phyloP scores from a whole-genome alignment of 139 green algal species.

The Closterium sp. region DNA sequence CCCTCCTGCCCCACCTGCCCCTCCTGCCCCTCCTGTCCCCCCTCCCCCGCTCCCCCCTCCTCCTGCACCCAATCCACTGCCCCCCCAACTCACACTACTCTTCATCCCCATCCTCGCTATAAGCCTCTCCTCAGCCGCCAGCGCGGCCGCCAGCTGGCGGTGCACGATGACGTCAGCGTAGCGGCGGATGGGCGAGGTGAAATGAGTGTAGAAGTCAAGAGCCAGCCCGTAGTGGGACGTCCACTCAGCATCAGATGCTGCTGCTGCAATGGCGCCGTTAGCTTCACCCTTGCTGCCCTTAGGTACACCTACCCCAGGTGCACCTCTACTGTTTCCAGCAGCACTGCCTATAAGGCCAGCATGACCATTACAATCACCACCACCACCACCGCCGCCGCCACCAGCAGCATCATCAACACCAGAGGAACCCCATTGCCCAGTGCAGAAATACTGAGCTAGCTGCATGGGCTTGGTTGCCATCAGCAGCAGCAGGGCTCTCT shows the following conservation, averaged over 20 bases:
- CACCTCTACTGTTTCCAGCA: background rate
- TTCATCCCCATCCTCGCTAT: background rate
- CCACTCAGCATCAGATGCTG: background rate
- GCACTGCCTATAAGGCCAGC: background rate
- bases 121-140: constrained; percentile 42
- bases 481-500: constrained; percentile 67
- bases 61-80: background rate
- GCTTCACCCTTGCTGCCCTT: background rate
- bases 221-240: constrained; percentile 59
- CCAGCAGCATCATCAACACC: background rate
- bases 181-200: constrained; percentile 62
- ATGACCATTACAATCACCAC: background rate
- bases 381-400: background rate
- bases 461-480: constrained; percentile 90
- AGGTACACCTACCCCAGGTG: background rate
- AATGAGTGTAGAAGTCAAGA: constrained; percentile 60
- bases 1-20: background rate
- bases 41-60: background rate
- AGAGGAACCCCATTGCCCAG: background rate
- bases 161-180: constrained; percentile 65
- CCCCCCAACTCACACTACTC: background rate
- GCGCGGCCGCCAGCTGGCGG: constrained; percentile 50
- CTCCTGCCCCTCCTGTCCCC: background rate
- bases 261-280: background rate
- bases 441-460: constrained; percentile 61